These are phyloP conservation scores for Fomitopsis pulvina DNA, from an alignment of 768 basidiomycete species.

Conservation along the genomic window DNA sequence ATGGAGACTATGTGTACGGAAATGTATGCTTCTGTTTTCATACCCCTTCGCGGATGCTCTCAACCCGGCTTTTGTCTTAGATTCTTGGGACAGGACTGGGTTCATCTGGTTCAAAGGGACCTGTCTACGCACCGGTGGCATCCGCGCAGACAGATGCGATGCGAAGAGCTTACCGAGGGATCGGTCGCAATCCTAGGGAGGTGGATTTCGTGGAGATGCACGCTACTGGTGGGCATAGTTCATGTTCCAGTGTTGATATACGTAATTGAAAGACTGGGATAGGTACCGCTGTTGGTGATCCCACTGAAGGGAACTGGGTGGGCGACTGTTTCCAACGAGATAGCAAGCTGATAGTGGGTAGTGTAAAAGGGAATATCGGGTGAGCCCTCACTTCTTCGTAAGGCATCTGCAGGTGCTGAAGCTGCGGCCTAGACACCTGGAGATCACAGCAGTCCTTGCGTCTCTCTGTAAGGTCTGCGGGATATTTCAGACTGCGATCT, in stretches of 20 bases:
- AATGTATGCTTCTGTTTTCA: constrained; percentile 20
- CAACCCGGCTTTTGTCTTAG: constrained; percentile 16
- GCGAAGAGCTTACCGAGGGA: constrained; percentile 26
- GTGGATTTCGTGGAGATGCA: constrained; percentile 45
- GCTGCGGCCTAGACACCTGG: constrained; percentile 36
- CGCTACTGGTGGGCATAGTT: constrained; percentile 29
- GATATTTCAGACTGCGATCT: constrained; percentile 28
- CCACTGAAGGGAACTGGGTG: constrained; percentile 44
- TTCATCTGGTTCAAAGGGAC: constrained; percentile 28
- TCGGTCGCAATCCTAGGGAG: constrained; percentile 28
- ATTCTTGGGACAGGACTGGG: constrained; percentile 35
- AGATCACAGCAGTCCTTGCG: constrained; percentile 37
- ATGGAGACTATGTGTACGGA: constrained; percentile 35
- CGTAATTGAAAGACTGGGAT: too few species aligned
- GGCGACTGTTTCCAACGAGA: constrained; percentile 29
- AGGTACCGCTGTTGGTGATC: constrained; percentile 40
- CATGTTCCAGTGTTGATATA: too few species aligned
- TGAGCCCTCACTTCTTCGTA: constrained; percentile 13
- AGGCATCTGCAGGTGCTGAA: too few species aligned
- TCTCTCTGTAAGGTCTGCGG: constrained; percentile 37
- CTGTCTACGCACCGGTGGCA: constrained; percentile 33
- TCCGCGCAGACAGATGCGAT: constrained; percentile 32
- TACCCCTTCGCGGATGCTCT: neutral
- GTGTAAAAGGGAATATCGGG: constrained; percentile 43
- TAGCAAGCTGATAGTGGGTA: constrained; percentile 32